A percentile compares a stretch with the other conserved stretches of the same genome.
phyloP scores from a whole-genome alignment of 306 rosid species.

The Myrica gale region DNA sequence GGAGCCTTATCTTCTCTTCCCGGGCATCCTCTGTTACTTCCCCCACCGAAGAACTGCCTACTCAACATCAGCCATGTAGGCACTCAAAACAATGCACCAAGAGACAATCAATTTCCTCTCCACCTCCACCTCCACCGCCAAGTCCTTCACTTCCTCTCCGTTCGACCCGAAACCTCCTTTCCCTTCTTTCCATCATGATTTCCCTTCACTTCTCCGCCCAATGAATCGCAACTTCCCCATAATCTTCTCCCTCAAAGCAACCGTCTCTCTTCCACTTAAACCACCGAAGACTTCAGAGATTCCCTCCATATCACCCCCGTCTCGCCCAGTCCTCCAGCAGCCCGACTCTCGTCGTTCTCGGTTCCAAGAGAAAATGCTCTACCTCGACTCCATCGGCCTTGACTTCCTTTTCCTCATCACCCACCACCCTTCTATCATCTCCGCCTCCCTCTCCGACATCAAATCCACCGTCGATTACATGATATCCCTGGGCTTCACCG shows the following conservation, averaged over 20 bases:
- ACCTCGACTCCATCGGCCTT: slow-evolving; percentile 78
- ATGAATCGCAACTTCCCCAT: slow-evolving; percentile 10
- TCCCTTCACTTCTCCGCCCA: slow-evolving; percentile 2
- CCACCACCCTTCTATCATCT: slow-evolving; percentile 58
- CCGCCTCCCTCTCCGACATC: slow-evolving; percentile 53
- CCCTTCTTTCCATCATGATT: slow-evolving; percentile 15
- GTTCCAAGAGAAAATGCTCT: slow-evolving; percentile 64
- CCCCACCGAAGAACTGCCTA: slow-evolving; percentile 6
- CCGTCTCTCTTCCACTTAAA: slow-evolving; percentile 20
- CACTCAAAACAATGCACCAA: slow-evolving; percentile 10
- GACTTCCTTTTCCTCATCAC: slow-evolving; percentile 67
- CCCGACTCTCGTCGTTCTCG: slow-evolving; percentile 24
- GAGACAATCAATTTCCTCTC: slow-evolving; percentile 31
- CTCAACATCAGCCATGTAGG: slow-evolving; percentile 17
- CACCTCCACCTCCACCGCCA: slow-evolving; percentile 11
- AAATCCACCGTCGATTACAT: slow-evolving; percentile 63
- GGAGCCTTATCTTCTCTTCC: slow-evolving; percentile 3
- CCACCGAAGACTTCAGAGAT: slow-evolving; percentile 4
- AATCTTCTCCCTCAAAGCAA: slow-evolving; percentile 25
- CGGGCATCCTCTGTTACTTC: background rate
- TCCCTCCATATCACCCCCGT: slow-evolving; percentile 11
- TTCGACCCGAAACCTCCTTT: background rate
- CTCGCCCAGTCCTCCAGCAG: slow-evolving; percentile 2
- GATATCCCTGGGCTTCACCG: slow-evolving; percentile 54
- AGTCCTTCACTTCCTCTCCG: background rate